Evolutionary conservation across 2,329 filamentous ascomycete species (phyloP).

Genomic region (Coniochaeta hoffmannii): DNA sequence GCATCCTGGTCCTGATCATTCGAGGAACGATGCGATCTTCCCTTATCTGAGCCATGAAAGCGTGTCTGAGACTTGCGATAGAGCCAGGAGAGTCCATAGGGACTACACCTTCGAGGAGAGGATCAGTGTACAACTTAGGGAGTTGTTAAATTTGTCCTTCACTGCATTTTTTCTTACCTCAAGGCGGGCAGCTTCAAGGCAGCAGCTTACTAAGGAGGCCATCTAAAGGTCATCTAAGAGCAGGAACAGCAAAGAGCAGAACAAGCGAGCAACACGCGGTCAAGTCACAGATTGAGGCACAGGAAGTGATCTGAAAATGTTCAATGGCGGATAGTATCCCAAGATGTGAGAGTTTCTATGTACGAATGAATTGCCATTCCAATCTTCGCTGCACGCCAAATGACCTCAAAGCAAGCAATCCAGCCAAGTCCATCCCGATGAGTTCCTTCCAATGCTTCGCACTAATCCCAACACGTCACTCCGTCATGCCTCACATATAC

Average conservation of each 20-base stretch:
- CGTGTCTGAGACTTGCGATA: no score
- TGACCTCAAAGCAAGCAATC: not conserved
- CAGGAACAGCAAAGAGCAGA: no score
- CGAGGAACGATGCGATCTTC: no score
- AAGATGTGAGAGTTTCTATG: not conserved
- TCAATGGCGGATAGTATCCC: not conserved
- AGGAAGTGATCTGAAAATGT: no score
- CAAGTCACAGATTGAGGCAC: not conserved
- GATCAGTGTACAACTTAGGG: no score
- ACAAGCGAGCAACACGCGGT: no score
- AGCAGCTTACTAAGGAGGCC: not conserved
- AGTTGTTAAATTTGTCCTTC: not conserved
- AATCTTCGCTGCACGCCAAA: not conserved
- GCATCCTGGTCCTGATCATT: no score
- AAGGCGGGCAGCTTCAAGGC: not conserved
- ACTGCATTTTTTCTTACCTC: not conserved
- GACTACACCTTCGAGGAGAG: no score
- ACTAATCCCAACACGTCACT: not conserved
- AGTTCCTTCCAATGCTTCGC: no score
- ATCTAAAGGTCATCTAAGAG: not conserved
- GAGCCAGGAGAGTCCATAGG: no score
- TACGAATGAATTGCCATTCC: not conserved
- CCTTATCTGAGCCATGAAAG: no score
- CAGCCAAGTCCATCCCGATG: not conserved
- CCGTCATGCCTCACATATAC: constrained; percentile 7